Conservation (phyloP, 75 land plant genomes). For the Cupressus sempervirens region DNA sequence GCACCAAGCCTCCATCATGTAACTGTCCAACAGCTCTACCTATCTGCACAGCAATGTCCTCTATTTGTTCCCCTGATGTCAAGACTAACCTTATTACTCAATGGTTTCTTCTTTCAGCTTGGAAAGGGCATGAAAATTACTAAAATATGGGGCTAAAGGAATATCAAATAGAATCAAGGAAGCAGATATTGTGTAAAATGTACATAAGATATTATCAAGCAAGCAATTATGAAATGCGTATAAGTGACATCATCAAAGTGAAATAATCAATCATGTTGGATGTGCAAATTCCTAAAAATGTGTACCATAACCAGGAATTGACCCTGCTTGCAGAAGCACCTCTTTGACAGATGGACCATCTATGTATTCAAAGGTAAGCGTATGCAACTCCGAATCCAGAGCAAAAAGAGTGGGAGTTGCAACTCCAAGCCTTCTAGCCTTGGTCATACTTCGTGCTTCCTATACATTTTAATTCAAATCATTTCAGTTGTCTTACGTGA, state of each 20-base stretch:
- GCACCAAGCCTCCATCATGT: constrained; percentile 95
- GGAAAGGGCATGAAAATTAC: background rate
- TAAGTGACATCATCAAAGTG: background rate
- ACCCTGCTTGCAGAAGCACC: constrained; percentile 43
- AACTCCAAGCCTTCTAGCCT: constrained; percentile 92
- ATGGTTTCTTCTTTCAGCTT: background rate
- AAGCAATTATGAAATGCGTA: too few relatives aligned
- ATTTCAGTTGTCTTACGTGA: constrained; percentile 1
- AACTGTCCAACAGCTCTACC: constrained; percentile 76
- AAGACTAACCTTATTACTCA: constrained; percentile 14
- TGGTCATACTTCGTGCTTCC: constrained; percentile 95
- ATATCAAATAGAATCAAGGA: background rate
- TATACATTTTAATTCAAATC: constrained; percentile 16
- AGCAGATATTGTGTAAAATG: background rate
- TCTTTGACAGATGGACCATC: constrained; percentile 89
- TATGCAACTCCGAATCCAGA: constrained; percentile 56
- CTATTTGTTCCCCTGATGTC: constrained; percentile 45
- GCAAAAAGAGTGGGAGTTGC: constrained; percentile 75
- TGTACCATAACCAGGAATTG: constrained; percentile 39
- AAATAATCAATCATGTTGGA: background rate
- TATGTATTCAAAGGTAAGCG: constrained; percentile 83
- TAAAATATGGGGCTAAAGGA: background rate
- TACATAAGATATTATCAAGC: background rate
- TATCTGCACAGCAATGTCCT: constrained; percentile 75
- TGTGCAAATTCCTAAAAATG: background rate